Conservation (phyloP, 179 eudicot genomes). For the Vitellaria paradoxa region DNA sequence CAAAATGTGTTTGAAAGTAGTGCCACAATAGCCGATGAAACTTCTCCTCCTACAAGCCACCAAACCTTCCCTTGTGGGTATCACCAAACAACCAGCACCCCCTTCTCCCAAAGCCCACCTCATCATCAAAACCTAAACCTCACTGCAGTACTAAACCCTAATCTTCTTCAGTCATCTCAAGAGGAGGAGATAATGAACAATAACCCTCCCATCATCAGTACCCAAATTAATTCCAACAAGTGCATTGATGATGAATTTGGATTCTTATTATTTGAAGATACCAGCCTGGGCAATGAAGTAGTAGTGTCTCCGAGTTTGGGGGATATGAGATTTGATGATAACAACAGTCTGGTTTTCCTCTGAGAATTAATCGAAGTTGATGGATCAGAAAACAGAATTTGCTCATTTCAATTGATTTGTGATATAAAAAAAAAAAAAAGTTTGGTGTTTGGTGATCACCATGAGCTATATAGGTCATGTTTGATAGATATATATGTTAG, state of each 20-base stretch:
- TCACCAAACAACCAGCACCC: neutral
- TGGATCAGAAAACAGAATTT: too few species aligned
- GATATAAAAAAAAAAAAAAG: too few species aligned
- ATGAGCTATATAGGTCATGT: too few species aligned
- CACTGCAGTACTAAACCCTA: neutral
- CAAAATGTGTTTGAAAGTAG: constrained; percentile 7
- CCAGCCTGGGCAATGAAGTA: constrained; percentile 4
- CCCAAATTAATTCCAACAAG: neutral
- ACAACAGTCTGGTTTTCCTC: neutral
- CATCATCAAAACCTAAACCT: neutral
- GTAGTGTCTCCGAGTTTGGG: neutral
- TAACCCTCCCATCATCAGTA: neutral
- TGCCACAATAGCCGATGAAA: neutral
- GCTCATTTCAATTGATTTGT: too few species aligned
- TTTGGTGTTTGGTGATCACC: too few species aligned
- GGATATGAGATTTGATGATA: constrained; percentile 23
- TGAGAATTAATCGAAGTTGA: too few species aligned
- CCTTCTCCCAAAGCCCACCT: constrained; percentile 8
- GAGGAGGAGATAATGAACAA: neutral
- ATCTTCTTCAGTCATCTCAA: constrained; percentile 8
- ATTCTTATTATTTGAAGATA: constrained; percentile 25
- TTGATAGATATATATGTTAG: too few species aligned
- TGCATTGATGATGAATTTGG: too few species aligned
- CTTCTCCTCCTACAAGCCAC: constrained; percentile 16
- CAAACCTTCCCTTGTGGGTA: neutral